phyloP scores from a whole-genome alignment of 2,329 filamentous ascomycete species.

The Aspergillus vadensis region DNA sequence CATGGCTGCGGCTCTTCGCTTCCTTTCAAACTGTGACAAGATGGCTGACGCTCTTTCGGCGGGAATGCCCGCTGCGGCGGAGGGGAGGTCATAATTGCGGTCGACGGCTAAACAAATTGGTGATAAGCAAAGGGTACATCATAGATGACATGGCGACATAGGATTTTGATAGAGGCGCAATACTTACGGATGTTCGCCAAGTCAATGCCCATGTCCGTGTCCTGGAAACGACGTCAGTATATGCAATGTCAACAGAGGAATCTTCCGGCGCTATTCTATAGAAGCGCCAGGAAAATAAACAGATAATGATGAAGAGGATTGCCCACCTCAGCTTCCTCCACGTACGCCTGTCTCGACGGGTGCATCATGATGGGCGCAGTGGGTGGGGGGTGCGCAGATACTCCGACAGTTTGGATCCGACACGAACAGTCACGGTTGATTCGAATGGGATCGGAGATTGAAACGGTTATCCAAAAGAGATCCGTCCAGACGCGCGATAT shows the following conservation, averaged over 20 bases:
- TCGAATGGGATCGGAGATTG: too few species aligned
- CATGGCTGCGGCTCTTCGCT: constrained; percentile 82
- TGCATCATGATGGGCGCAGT: constrained; percentile 62
- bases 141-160: background rate
- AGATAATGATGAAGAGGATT: background rate
- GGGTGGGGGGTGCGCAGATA: constrained; percentile 1
- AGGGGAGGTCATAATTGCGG: constrained; percentile 79
- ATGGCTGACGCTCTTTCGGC: constrained; percentile 84
- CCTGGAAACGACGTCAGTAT: constrained; percentile 41
- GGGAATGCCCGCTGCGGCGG: constrained; percentile 64
- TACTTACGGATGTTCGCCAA: constrained; percentile 65
- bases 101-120: constrained; percentile 60
- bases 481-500: background rate
- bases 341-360: constrained; percentile 87
- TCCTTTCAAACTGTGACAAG: constrained; percentile 85
- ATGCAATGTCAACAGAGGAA: constrained; percentile 13
- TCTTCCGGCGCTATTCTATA: background rate
- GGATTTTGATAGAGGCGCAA: background rate
- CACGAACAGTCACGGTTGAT: background rate
- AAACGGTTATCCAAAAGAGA: background rate
- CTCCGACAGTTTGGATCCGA: background rate
- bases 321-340: constrained; percentile 79
- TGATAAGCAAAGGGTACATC: background rate
- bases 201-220: constrained; percentile 61
- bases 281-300: too few species aligned